Evolutionary conservation across 1,284 basidiomycete species (phyloP), one percentile per base, ranked within the genome.

Genomic region (Laetiporus sulphureus): DNA sequence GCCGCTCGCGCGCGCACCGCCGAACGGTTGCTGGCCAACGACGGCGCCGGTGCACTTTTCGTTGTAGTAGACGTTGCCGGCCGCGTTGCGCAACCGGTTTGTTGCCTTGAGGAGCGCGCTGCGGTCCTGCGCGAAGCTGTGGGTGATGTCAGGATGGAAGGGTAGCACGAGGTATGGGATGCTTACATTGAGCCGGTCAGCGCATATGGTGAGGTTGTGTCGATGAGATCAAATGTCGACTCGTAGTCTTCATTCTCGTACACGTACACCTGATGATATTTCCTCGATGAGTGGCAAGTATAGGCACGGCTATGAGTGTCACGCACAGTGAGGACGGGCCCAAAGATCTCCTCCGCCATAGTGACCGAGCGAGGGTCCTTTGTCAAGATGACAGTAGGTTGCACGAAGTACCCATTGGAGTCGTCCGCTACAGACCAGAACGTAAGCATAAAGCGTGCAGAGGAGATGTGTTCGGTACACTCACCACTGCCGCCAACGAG

Each of bases 1-100:
- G 22, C 96, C 95, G 55, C 87, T 91, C 18, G 78, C 91, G 35
- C 95, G 79, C 5, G 83, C 91, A 43, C 95, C 96, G 42, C 95
- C 95, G 62, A 99, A 99, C 5, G 95, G 93, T 66, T 99, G 95
- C 64, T 97, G 93, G 5, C 90, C 91, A 21, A 96, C 91, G 36
- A 91, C 88, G 20, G 95, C 95, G 45, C 95, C 95, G 0, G 95
- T 97, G 66, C 90, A 95, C 62, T 92, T 94, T 58, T 94, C 91
- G 66, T 94, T 95, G 70, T 92, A 91, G 72, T 96, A 96, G 44
- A 93, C 82, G 66, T 96, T 91, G 2, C 88, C 88, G 4, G 90
- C 87, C 0, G 91, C 74, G 65, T 94, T 85, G 46, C 90, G 83
- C 41, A 97, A 76, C 44, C 74, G 74, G 65, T 84, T 83, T 19